Evolutionary conservation across 805 yeast genomes (phyloP).

Genomic region (Ogataea neopini): DNA sequence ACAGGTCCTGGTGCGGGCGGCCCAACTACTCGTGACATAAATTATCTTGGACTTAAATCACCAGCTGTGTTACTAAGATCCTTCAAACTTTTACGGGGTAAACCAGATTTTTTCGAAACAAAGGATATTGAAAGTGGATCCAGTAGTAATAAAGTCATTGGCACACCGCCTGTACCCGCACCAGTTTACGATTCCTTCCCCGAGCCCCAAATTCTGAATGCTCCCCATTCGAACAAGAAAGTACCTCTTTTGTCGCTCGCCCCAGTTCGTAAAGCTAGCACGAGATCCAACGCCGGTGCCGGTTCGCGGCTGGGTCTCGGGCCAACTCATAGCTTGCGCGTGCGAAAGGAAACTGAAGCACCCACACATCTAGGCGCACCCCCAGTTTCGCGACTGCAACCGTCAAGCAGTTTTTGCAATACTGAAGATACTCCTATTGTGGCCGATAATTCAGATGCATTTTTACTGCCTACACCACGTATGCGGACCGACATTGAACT

Average conservation of each 20-base stretch:
- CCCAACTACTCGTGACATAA: background rate
- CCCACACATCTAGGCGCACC: background rate
- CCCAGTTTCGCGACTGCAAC: slow-evolving; percentile 4
- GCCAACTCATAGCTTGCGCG: background rate
- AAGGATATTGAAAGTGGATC: slow-evolving; percentile 1
- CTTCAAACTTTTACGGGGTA: slow-evolving; percentile 18
- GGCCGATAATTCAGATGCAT: background rate
- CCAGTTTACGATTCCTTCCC: slow-evolving; percentile 4
- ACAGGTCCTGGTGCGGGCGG: slow-evolving; percentile 8
- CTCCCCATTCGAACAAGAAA: slow-evolving; percentile 5
- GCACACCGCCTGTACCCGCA: background rate
- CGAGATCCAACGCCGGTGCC: too few species aligned
- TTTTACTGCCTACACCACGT: slow-evolving; percentile 6
- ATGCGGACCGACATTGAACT: background rate
- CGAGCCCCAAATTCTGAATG: slow-evolving; percentile 11
- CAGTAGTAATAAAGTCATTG: background rate
- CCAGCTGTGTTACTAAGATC: slow-evolving; percentile 17
- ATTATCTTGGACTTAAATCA: slow-evolving; percentile 5
- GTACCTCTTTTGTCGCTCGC: slow-evolving; percentile 7
- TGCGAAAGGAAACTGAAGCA: background rate
- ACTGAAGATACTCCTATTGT: slow-evolving; percentile 2
- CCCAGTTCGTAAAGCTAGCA: slow-evolving; percentile 1
- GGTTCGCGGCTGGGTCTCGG: background rate
- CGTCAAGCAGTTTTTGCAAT: slow-evolving; percentile 5
- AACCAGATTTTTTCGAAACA: background rate